A percentile compares a stretch with the other conserved stretches of the same genome.
Conservation (phyloP, 2,329 filamentous ascomycete species). For the Xylariaceae sp. region DNA sequence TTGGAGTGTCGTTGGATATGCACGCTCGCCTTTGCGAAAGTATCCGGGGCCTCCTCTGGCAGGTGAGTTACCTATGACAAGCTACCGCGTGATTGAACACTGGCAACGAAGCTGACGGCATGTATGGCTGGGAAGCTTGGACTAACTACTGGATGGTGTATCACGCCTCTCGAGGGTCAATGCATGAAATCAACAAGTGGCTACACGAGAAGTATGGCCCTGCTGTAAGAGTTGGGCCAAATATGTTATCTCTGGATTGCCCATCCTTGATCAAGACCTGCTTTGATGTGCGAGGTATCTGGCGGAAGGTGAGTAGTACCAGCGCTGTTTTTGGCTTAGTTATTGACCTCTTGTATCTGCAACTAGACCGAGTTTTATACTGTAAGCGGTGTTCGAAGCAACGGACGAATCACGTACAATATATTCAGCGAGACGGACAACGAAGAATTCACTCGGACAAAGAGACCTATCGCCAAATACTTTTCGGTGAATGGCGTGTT, state of each 20-base stretch:
- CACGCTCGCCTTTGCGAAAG: no score
- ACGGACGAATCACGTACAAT: constrained; percentile 28
- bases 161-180: constrained; percentile 15
- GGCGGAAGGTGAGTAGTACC: constrained; percentile 19
- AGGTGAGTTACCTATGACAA: no score
- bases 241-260: constrained; percentile 22
- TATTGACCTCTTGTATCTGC: no score
- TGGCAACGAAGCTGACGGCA: no score
- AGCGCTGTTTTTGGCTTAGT: not conserved
- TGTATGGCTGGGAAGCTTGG: no score
- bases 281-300: constrained; percentile 30
- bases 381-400: constrained; percentile 17
- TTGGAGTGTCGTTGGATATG: no score
- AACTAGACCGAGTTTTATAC: constrained; percentile 25
- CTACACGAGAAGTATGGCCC: constrained; percentile 35
- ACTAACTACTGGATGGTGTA: constrained; percentile 32
- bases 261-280: constrained; percentile 27
- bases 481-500: constrained; percentile 22
- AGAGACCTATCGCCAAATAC: constrained; percentile 22
- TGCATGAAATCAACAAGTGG: constrained; percentile 25
- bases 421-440: constrained; percentile 26
- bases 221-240: constrained; percentile 33
- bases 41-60: no score
- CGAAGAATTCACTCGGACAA: constrained; percentile 17
- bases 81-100: no score